Base-by-base conservation (phyloP, 2,329 filamentous ascomycete genomes). In the Cadophora malorum region DNA sequence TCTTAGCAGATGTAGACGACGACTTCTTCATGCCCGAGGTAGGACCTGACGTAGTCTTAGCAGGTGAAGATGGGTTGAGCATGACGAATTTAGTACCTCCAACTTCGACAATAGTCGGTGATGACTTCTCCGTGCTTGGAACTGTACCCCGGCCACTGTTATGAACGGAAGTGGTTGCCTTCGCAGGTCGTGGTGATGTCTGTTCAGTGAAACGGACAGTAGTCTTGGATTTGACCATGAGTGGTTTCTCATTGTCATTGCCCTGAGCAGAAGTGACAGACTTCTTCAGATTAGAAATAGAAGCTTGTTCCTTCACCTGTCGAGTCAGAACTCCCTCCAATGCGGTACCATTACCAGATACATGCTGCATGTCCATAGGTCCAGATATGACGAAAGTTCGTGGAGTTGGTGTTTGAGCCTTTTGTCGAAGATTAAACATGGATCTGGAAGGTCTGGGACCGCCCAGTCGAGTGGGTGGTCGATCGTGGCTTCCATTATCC, bases 341-440 rank as follows among this genome's bases (percentile, higher is more conserved):
- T 19, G 47, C 47, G 4, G 45, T 63, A 53, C 60, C 47, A 31
- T 1, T 10, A 28, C 58, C 58, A 45, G 21, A 16, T 8, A 45
- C 58, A 52, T 63, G 60, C 45, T 52, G 19, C 1, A 19, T 25
- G 14, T 52, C 33, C n/a, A 53, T 35, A 53, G 60, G 60, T 33
- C 31, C 28, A 5, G 41, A 49, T 1, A 63, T 63, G 19, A 63
- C 31, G 10, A 53, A 6, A 25, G 47, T 31, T 21, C n/a, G 28
- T 16, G 25, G 60, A 35, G 45, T 41, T 8, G 60, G 21, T 7
- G 60, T 25, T n/a, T 38, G 31, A 14, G 47, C 10, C 25, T 52
- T 63, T 16, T 52, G n/a, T 35, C 60, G 45, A 63, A 63, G 60
- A 47, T 63, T 63, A 28, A 63, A 63, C 47, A 52, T 52, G 33